Percentiles rank a stretch among this genome's conserved stretches.
These are phyloP conservation scores for Henckelia pumila DNA, from an alignment of 257 asterid species.

Conservation along the genomic window DNA sequence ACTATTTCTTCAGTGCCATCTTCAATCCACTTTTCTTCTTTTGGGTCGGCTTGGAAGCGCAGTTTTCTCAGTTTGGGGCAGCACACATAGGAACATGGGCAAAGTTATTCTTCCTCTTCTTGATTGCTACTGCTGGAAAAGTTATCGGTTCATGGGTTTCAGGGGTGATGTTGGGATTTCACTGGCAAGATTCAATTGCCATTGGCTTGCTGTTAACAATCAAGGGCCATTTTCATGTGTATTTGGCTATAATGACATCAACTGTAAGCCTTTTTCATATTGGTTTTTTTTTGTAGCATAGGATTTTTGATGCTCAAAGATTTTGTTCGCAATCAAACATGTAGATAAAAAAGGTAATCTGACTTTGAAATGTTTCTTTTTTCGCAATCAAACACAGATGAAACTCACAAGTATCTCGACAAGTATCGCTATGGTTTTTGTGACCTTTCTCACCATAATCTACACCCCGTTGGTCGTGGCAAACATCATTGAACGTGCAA, in stretches of 20 bases:
- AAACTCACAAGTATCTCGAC: constrained; percentile 45
- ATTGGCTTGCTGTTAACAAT: constrained; percentile 69
- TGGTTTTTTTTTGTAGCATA: not conserved
- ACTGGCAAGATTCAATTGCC: constrained; percentile 84
- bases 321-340: not conserved
- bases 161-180: constrained; percentile 73
- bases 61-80: constrained; percentile 36
- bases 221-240: constrained; percentile 89
- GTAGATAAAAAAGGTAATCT: not conserved
- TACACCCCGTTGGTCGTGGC: constrained; percentile 69
- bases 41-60: constrained; percentile 74
- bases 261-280: constrained; percentile 37
- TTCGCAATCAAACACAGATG: constrained; percentile 49
- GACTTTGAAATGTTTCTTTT: not conserved
- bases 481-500: constrained; percentile 69
- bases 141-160: constrained; percentile 62
- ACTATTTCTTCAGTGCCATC: constrained; percentile 62
- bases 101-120: constrained; percentile 32
- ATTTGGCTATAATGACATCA: constrained; percentile 60
- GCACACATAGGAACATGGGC: constrained; percentile 45
- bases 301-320: not conserved
- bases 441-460: constrained; percentile 53
- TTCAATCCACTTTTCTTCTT: constrained; percentile 81
- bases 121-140: constrained; percentile 58
- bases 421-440: constrained; percentile 59